Conservation (phyloP, 2,329 filamentous ascomycete species). For the Hypoxylon sp. region DNA sequence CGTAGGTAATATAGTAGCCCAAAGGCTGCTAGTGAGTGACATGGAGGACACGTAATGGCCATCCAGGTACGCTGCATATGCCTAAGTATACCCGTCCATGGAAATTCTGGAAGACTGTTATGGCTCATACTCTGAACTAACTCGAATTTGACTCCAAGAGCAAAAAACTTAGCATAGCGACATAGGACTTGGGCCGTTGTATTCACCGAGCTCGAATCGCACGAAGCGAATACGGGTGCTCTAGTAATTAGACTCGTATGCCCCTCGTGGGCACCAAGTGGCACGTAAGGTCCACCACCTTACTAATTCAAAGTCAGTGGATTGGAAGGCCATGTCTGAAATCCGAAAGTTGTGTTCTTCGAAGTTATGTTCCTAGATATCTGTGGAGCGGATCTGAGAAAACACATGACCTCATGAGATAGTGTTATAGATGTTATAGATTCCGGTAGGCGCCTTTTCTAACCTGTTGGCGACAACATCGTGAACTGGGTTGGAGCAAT, state of each 20-base stretch:
- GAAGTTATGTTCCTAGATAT: slow-evolving; percentile 33
- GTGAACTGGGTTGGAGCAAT: neutral
- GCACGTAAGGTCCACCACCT: neutral
- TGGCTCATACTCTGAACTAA: neutral
- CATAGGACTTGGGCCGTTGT: neutral
- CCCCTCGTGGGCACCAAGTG: neutral
- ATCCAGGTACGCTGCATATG: neutral
- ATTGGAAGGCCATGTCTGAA: neutral
- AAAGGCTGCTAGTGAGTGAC: neutral
- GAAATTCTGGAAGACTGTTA: neutral
- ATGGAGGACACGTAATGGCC: neutral
- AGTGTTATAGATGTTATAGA: neutral
- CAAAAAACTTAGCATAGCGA: neutral
- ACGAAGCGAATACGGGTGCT: slow-evolving; percentile 16
- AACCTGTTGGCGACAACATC: neutral
- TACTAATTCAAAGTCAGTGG: neutral
- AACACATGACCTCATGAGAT: neutral
- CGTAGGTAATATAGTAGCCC: neutral
- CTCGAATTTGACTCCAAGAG: neutral
- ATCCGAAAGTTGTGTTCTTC: slow-evolving; percentile 20
- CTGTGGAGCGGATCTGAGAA: slow-evolving; percentile 4
- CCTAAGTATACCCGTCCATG: neutral
- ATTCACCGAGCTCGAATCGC: neutral
- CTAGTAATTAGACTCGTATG: slow-evolving; percentile 5
- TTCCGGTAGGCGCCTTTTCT: neutral